Percentiles rank a stretch among this genome's conserved stretches.
These are phyloP conservation scores for Cryptosporidium viatorum DNA, from an alignment of 169 alveolate genomes.

Conservation along the genomic window DNA sequence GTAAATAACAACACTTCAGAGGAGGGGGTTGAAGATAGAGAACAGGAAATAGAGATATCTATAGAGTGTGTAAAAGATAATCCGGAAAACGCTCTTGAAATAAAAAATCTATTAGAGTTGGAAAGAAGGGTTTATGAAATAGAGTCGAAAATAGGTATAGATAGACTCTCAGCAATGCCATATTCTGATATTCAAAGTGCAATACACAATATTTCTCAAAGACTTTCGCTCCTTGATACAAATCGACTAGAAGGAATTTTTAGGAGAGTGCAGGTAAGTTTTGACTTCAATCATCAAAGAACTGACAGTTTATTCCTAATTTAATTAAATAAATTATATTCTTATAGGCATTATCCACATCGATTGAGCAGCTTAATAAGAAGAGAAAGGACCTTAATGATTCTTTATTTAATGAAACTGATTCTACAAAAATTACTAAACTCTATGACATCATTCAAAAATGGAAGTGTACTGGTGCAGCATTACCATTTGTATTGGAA, in stretches of 20 bases:
- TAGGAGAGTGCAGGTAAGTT: slow-evolving; percentile 77
- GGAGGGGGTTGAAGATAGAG: neutral
- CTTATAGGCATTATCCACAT: slow-evolving; percentile 59
- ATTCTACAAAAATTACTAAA: slow-evolving; percentile 44
- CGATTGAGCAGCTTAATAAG: slow-evolving; percentile 67
- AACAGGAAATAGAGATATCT: slow-evolving; percentile 52
- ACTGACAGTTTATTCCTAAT: neutral
- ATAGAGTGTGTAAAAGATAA: slow-evolving; percentile 33
- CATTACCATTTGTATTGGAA: slow-evolving; percentile 58
- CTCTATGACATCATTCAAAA: slow-evolving; percentile 62
- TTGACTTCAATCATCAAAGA: neutral
- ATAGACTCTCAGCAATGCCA: slow-evolving; percentile 79
- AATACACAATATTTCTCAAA: slow-evolving; percentile 77
- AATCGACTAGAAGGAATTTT: slow-evolving; percentile 79
- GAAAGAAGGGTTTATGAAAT: slow-evolving; percentile 78
- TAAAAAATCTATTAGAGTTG: slow-evolving; percentile 73
- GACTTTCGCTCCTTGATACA: slow-evolving; percentile 78
- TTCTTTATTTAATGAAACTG: slow-evolving; percentile 57
- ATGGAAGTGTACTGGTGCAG: slow-evolving; percentile 65
- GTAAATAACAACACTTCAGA: neutral
- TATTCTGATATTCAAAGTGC: slow-evolving; percentile 80
- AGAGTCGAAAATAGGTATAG: slow-evolving; percentile 79
- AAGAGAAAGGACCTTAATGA: slow-evolving; percentile 67
- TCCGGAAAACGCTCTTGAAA: slow-evolving; percentile 71
- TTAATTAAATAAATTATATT: neutral